Evolutionary conservation across 1,284 basidiomycete species (phyloP).

Genomic region (Rhizoctonia solani): DNA sequence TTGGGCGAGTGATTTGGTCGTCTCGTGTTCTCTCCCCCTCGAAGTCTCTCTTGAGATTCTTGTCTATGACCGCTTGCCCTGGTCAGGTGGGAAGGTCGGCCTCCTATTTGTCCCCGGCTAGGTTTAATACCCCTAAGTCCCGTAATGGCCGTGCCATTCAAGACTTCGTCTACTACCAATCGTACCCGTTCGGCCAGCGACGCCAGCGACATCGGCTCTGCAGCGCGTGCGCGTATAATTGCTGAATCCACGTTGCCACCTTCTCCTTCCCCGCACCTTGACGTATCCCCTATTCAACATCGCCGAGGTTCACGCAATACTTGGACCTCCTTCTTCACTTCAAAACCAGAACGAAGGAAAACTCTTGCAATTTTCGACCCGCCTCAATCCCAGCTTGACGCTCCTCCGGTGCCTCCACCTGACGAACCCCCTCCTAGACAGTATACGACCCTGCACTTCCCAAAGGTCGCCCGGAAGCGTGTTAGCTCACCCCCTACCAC

Average conservation of each 20-base stretch:
- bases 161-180: not conserved
- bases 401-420: not conserved
- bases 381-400: not conserved
- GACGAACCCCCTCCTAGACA: not conserved
- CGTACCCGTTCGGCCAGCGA: slow-evolving; percentile 10
- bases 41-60: not conserved
- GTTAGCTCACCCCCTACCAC: not conserved
- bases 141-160: slow-evolving; percentile 21
- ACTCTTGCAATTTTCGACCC: not conserved
- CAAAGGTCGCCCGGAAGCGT: not conserved
- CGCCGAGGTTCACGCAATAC: slow-evolving; percentile 7
- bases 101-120: slow-evolving; percentile 8
- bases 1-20: not conserved
- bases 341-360: slow-evolving; percentile 2
- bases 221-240: not conserved
- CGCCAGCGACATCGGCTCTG: not conserved
- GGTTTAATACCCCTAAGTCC: slow-evolving; percentile 1
- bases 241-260: not conserved
- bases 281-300: slow-evolving; percentile 4
- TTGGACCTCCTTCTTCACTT: slow-evolving; percentile 3
- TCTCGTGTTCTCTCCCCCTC: not conserved
- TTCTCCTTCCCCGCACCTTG: not conserved
- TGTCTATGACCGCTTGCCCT: slow-evolving; percentile 19
- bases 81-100: slow-evolving; percentile 29
- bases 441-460: not conserved